These are phyloP conservation scores for Exophiala spinifera DNA, from an alignment of 2,329 filamentous ascomycete species.

Conservation along the genomic window DNA sequence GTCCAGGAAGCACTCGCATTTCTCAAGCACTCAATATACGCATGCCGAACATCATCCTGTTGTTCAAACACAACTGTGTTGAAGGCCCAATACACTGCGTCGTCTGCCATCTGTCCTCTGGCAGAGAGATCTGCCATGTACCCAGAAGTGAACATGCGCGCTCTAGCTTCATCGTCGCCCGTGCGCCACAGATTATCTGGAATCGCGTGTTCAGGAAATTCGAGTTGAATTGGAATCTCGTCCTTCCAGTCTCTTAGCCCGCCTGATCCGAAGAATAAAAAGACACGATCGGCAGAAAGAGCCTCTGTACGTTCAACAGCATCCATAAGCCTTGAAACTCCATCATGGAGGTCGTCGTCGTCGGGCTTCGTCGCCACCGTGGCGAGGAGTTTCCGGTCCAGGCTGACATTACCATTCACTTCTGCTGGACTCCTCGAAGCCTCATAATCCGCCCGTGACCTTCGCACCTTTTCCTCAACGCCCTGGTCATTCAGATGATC, in stretches of 20 bases:
- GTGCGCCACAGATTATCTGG: constrained; percentile 32
- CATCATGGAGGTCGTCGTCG: constrained; percentile 39
- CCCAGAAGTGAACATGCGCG: constrained; percentile 61
- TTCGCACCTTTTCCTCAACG: constrained; percentile 52
- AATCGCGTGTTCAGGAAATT: constrained; percentile 38
- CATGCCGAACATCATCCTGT: constrained; percentile 54
- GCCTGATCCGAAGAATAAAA: constrained; percentile 54
- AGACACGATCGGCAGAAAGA: constrained; percentile 51
- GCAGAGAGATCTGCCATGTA: constrained; percentile 55
- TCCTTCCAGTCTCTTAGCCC: constrained; percentile 27
- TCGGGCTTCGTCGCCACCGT: constrained; percentile 37
- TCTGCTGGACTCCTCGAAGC: constrained; percentile 16
- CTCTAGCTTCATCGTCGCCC: constrained; percentile 47
- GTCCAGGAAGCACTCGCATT: constrained; percentile 38
- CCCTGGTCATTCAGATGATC: constrained; percentile 60
- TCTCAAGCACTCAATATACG: constrained; percentile 58
- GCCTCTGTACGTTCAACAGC: constrained; percentile 62
- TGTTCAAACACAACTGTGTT: constrained; percentile 44
- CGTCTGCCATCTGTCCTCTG: constrained; percentile 55
- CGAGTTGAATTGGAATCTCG: constrained; percentile 26
- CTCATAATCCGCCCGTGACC: constrained; percentile 36
- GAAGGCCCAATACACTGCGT: constrained; percentile 64
- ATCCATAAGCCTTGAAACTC: constrained; percentile 50
- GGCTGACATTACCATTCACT: constrained; percentile 13
- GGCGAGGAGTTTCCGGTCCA: constrained; percentile 43